Evolutionary conservation across 2,329 filamentous ascomycete species (phyloP).

Genomic region (Monosporascus sp.): DNA sequence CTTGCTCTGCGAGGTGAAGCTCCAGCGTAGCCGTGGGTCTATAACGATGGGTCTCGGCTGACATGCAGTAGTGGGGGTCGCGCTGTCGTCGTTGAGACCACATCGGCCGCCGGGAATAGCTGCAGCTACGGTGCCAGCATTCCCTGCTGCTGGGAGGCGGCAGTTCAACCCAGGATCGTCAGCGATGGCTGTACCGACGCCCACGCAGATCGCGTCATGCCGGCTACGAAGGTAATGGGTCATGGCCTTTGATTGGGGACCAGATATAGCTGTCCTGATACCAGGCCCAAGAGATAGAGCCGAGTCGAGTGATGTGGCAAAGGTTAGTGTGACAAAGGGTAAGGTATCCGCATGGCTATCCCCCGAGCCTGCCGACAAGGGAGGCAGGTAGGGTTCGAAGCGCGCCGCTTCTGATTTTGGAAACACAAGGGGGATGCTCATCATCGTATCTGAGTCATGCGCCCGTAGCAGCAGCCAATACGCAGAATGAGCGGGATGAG

Average conservation of each 20-base stretch:
- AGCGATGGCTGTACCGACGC: constrained; percentile 75
- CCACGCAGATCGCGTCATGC: constrained; percentile 81
- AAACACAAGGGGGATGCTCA: constrained; percentile 17
- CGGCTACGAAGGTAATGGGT: constrained; percentile 82
- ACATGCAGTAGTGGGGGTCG: constrained; percentile 25
- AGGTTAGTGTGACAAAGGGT: constrained; percentile 69
- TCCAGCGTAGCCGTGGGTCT: constrained; percentile 75
- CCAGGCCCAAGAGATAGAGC: constrained; percentile 72
- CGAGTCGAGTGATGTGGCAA: constrained; percentile 85
- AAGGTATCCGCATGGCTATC: constrained; percentile 1
- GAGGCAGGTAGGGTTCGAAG: constrained; percentile 27
- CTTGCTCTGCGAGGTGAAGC: constrained; percentile 53
- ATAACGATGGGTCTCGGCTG: constrained; percentile 81
- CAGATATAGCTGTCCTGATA: constrained; percentile 77
- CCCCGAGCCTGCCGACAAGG: constrained; percentile 3
- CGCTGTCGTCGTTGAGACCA: constrained; percentile 34
- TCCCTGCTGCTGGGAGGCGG: constrained; percentile 50
- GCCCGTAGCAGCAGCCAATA: background rate
- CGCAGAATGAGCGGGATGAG: background rate
- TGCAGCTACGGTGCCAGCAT: constrained; percentile 36
- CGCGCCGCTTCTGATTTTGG: constrained; percentile 20
- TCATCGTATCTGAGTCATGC: background rate
- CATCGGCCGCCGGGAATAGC: constrained; percentile 26
- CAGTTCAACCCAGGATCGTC: constrained; percentile 87
- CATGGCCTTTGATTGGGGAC: constrained; percentile 81